A percentile compares a stretch with the other conserved stretches of the same genome.
Evolutionary conservation across 257 asterid genomes (phyloP).

Genomic region (Scutellaria baicalensis): DNA sequence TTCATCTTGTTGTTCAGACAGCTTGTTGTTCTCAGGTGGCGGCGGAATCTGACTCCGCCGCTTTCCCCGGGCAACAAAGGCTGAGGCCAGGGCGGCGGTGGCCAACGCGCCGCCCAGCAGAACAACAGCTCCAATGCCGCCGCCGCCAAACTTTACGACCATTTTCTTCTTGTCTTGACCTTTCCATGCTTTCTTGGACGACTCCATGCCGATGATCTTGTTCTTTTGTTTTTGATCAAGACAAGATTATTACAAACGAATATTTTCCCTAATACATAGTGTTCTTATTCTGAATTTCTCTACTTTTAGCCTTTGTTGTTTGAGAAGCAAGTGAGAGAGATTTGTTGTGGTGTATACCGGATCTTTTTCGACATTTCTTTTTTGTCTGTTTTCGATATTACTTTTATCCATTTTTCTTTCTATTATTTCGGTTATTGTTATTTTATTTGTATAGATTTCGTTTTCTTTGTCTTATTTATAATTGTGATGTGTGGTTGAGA

Average conservation of each 20-base stretch:
- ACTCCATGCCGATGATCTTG: slow-evolving; percentile 15
- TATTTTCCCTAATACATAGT: neutral
- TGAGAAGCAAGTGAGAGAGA: neutral
- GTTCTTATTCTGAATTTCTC: neutral
- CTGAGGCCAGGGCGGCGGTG: slow-evolving; percentile 44
- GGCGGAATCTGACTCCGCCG: slow-evolving; percentile 21
- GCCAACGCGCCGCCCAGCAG: slow-evolving; percentile 65
- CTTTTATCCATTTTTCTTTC: neutral
- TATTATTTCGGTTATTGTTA: neutral
- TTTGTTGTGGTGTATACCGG: slow-evolving; percentile 18
- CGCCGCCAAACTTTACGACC: slow-evolving; percentile 23
- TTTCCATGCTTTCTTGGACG: neutral
- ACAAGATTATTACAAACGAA: neutral
- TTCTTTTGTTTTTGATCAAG: neutral
- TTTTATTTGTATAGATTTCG: neutral
- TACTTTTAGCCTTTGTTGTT: neutral
- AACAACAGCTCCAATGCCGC: slow-evolving; percentile 44
- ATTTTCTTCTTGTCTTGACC: slow-evolving; percentile 11
- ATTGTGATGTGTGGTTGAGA: slow-evolving; percentile 10
- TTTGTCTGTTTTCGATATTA: too few relatives aligned
- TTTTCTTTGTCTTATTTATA: slow-evolving; percentile 14
- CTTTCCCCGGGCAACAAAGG: slow-evolving; percentile 21
- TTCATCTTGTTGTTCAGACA: slow-evolving; percentile 9
- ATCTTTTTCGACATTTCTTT: neutral
- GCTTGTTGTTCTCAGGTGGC: slow-evolving; percentile 14